A percentile compares a stretch with the other conserved stretches of the same genome.
These are phyloP conservation scores for Lactarius akahatsu DNA, from an alignment of 768 basidiomycete species.

Conservation along the genomic window DNA sequence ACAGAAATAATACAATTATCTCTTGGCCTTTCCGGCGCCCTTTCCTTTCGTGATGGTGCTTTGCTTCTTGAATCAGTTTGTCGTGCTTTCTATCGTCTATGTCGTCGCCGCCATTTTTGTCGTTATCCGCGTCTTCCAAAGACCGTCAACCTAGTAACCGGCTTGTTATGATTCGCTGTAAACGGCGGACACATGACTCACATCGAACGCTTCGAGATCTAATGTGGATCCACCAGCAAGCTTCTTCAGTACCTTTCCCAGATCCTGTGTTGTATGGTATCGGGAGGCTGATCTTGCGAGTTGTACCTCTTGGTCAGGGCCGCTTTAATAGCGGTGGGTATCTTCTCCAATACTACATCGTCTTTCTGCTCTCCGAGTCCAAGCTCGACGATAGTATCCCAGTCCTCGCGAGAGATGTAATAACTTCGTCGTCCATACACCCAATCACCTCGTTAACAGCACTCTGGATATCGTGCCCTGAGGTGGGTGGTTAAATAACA, in stretches of 20 bases:
- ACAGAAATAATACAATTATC: too few relatives aligned
- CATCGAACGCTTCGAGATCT: slow-evolving; percentile 87
- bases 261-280: slow-evolving; percentile 84
- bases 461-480: slow-evolving; percentile 45
- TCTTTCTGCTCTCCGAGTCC: slow-evolving; percentile 82
- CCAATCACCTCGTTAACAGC: slow-evolving; percentile 81
- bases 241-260: slow-evolving; percentile 83
- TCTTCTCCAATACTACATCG: slow-evolving; percentile 61
- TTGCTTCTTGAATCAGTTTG: slow-evolving; percentile 34
- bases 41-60: slow-evolving; percentile 14
- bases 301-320: slow-evolving; percentile 69
- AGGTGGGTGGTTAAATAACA: neutral
- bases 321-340: slow-evolving; percentile 76
- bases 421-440: slow-evolving; percentile 81
- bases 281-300: slow-evolving; percentile 69
- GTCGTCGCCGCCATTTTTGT: slow-evolving; percentile 26
- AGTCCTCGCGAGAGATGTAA: slow-evolving; percentile 89
- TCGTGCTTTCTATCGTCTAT: slow-evolving; percentile 33
- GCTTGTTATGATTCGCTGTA: too few relatives aligned
- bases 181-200: slow-evolving; percentile 33
- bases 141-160: slow-evolving; percentile 25
- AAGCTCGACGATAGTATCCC: slow-evolving; percentile 94
- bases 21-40: slow-evolving; percentile 24
- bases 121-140: slow-evolving; percentile 29
- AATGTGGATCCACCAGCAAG: slow-evolving; percentile 68